Percentiles rank a stretch among this genome's conserved stretches.
phyloP scores from a whole-genome alignment of 768 basidiomycete species.

The Trametes punicea region DNA sequence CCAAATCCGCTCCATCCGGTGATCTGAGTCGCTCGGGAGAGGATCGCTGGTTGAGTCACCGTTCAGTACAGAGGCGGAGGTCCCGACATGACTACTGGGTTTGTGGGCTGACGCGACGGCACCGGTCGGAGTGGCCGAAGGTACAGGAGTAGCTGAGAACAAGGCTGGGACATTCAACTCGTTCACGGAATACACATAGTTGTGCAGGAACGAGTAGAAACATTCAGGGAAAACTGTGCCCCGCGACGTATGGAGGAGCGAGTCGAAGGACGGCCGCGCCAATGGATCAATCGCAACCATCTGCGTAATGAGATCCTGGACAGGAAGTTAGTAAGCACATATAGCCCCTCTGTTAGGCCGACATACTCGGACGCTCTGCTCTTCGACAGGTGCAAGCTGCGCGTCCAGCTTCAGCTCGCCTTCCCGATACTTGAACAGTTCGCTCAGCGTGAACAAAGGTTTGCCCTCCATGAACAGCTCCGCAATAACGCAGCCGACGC shows the following conservation, averaged over 20 bases:
- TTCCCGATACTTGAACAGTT: conserved; percentile 90
- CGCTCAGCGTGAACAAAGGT: conserved; percentile 89
- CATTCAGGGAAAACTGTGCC: conserved; percentile 85
- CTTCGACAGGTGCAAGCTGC: conserved; percentile 72
- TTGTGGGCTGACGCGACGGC: conserved; percentile 1
- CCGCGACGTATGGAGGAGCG: conserved; percentile 67
- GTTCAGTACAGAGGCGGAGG: conserved; percentile 4
- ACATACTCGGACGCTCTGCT: conserved; percentile 77
- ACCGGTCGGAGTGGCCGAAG: conserved; percentile 33
- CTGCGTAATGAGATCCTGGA: conserved; percentile 77
- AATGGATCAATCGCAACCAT: conserved; percentile 86
- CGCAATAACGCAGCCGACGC: conserved; percentile 90
- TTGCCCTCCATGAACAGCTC: conserved; percentile 96
- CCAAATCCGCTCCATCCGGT: conserved; percentile 80
- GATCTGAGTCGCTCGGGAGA: conserved; percentile 81
- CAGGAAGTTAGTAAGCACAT: background rate
- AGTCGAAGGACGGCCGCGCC: conserved; percentile 78
- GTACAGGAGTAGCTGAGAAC: conserved; percentile 32
- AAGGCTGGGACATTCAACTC: conserved; percentile 54
- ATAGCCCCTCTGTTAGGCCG: background rate
- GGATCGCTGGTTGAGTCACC: conserved; percentile 30
- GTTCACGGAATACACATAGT: conserved; percentile 79
- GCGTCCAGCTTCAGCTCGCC: conserved; percentile 77
- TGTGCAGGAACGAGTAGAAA: conserved; percentile 94
- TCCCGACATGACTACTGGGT: background rate